Base-by-base conservation (phyloP, 2,329 filamentous ascomycete genomes). In the Aspergillus glaucus region DNA sequence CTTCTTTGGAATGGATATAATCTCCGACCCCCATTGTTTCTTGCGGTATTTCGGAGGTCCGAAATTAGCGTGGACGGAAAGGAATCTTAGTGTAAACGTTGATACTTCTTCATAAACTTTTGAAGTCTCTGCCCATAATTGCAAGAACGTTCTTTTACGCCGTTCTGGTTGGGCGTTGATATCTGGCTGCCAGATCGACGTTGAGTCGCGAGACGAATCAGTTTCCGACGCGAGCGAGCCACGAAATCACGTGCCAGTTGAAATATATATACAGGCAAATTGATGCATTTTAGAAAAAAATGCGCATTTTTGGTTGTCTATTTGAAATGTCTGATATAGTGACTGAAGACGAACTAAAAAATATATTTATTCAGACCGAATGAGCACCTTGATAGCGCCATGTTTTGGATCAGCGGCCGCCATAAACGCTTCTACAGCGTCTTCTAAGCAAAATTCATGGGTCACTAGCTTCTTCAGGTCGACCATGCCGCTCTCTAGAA, bases 351-450 rank as follows among this genome's bases (percentile, higher is more conserved):
- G 2, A 30, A 30, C 10, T 12, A 10, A 12, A 5, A 30, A 12
- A 10, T 12, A 4, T 30, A 30, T 30, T 5, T 12, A 30, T 3
- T 12, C 26, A 12, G 10, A 30, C 26, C 10, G 10, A 30, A 30
- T 30, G 26, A 30, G 26, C 10, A 96, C 91, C 79, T 97, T 97
- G 72, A 97, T 96, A 15, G 91, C 89, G 5, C 92, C 91, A 45
- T 87, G 95, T 77, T 86, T 90, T 37, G 89, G 85, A 70, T 96
- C 84, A 7, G 87, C 82, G 17, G 91, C 89, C 37, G 88, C 93
- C 74, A 90, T 82, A 69, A 97, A 97, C 6, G 92, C 92, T 71
- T 92, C 81, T 24, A 93, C 70, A 0, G 91, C 90, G 66, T 97
- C 86, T 73, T 95, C 91, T 34, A 97, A 73, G 55, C 79, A 75